These are phyloP conservation scores for Xylariaceae sp. DNA, from an alignment of 2,329 filamentous ascomycete genomes.

Conservation along the genomic window DNA sequence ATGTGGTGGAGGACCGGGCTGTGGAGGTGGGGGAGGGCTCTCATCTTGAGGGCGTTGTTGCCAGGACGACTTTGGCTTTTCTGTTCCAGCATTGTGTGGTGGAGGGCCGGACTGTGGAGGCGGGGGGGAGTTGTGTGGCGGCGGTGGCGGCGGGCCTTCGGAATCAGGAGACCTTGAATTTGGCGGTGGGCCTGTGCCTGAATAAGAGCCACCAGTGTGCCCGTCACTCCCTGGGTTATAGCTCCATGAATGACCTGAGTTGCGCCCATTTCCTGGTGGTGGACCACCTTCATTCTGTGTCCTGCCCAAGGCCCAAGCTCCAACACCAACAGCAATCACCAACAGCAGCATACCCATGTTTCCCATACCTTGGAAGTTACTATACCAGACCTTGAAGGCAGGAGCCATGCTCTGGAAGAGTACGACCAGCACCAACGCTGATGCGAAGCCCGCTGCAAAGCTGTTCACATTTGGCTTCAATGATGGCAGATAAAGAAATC, in stretches of 20 bases:
- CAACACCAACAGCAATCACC: conserved; percentile 74
- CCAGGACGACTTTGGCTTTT: conserved; percentile 49
- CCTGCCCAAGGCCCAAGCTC: conserved; percentile 78
- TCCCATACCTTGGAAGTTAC: conserved; percentile 72
- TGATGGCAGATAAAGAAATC: conserved; percentile 94
- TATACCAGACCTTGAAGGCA: conserved; percentile 75
- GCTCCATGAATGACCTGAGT: conserved; percentile 31
- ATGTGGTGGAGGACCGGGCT: conserved; percentile 35
- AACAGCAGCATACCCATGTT: conserved; percentile 76
- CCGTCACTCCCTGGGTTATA: conserved; percentile 37
- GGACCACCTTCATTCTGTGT: conserved; percentile 60
- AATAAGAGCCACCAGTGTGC: conserved; percentile 30
- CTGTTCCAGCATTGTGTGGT: conserved; percentile 35
- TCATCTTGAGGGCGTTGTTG: conserved; percentile 32
- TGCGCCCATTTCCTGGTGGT: conserved; percentile 30
- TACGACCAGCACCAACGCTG: conserved; percentile 74
- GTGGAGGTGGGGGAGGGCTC: conserved; percentile 36
- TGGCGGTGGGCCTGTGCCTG: conserved; percentile 26
- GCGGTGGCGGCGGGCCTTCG: conserved; percentile 44
- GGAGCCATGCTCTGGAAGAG: conserved; percentile 78
- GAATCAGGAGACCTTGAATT: conserved; percentile 37
- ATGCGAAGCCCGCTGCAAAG: conserved; percentile 85
- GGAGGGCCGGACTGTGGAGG: conserved; percentile 38
- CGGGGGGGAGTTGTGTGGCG: conserved; percentile 44
- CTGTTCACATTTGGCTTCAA: conserved; percentile 86